A percentile compares a stretch with the other conserved stretches of the same genome.
These are phyloP conservation scores for Rhynchospora breviuscula DNA, from an alignment of 176 grass and related monocot species.

Conservation along the genomic window DNA sequence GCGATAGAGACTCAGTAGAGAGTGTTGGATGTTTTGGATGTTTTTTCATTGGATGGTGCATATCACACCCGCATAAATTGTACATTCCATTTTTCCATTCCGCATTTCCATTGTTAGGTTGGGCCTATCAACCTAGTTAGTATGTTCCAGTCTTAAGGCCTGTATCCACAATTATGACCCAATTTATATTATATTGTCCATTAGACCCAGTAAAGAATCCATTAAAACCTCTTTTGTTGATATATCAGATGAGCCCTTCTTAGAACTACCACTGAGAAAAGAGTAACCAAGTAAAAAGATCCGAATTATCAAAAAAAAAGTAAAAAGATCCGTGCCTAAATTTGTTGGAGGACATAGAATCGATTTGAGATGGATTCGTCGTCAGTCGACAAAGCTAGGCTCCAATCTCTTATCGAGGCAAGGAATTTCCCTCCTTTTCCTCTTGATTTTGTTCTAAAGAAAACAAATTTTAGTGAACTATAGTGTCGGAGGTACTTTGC, in stretches of 20 bases:
- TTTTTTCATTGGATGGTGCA: too few species aligned
- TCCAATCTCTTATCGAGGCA: constrained; percentile 8
- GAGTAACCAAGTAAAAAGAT: background rate
- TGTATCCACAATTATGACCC: background rate
- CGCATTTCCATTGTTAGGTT: too few species aligned
- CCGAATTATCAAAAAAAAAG: too few species aligned
- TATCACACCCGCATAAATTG: too few species aligned
- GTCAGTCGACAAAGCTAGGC: constrained; percentile 5
- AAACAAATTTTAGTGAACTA: background rate
- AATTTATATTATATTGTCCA: background rate
- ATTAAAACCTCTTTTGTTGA: background rate
- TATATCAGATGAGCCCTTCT: background rate
- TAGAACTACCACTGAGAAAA: too few species aligned
- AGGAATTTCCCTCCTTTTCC: background rate
- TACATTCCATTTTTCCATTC: too few species aligned
- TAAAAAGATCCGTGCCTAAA: background rate
- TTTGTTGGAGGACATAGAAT: background rate
- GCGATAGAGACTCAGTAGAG: too few species aligned
- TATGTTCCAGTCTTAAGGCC: background rate
- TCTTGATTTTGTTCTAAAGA: background rate
- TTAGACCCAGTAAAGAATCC: background rate
- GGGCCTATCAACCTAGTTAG: background rate
- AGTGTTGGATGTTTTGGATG: too few species aligned
- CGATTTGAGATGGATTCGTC: constrained; percentile 7
- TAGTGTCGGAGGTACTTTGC: background rate